Evolutionary conservation across 2,329 filamentous ascomycete genomes (phyloP), one percentile per base, ranked within the genome.

Genomic region (Apiospora marii): DNA sequence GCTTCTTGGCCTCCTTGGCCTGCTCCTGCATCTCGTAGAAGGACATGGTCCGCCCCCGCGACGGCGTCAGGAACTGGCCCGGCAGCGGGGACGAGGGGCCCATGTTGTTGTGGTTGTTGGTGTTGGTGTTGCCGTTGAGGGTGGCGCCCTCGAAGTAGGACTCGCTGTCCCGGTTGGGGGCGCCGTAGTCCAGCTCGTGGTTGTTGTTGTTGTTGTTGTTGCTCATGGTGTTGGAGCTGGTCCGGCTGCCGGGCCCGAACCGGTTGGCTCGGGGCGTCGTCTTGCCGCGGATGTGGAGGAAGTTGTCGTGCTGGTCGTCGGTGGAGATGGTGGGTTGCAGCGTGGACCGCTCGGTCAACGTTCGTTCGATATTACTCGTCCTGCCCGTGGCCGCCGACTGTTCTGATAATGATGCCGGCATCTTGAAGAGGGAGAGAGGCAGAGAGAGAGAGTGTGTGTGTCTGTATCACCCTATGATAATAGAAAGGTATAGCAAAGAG

Each of bases 21-120:
- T 74, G 73, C 68, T 74, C 73, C 46, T 73, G 73, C 73, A 74
- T 74, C 68, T 74, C 73, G 49, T 74, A 74, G 67, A 74, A 74
- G 48, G 73, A 74, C 70, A 74, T 67, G n/a, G 73, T 72, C n/a
- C 73, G 72, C 19, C 70, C 72, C 34, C 68, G 68, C 34, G 68
- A 24, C 27, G 53, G 53, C 16, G 51, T 48, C 22, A 73, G 64
- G 58, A 73, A 74, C 68, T 74, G 72, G 24, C 51, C n/a, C 43
- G 70, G 67, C 46, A 37, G 27, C 13, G 72, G 73, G 14, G 53
- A n/a, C 12, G 46, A 12, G 30, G 69, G 68, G 7, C 3, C 27
- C 53, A 16, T 16, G n/a, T 27, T 53, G 53, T 61, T 37, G 37
- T 41, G 8, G 37, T 10, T 10, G 37, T 41, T 37, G 30, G n/a